These are phyloP conservation scores for Stagonosporopsis cucurbitacearum DNA, from an alignment of 2,329 filamentous ascomycete genomes.

Conservation along the genomic window DNA sequence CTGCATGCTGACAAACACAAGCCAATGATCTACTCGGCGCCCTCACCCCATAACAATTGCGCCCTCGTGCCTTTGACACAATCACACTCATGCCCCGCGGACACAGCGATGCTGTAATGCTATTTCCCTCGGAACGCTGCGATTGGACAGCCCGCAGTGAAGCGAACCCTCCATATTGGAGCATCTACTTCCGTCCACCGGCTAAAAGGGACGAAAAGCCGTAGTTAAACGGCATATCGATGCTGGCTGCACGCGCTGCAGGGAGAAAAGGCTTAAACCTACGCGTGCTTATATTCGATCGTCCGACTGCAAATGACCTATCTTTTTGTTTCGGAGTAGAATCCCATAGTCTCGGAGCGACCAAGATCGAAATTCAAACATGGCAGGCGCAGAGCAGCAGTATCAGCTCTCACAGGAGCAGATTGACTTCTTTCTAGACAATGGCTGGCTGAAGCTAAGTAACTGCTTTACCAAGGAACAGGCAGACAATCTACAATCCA, in stretches of 20 bases:
- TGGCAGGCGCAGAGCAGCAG: slow-evolving; percentile 29
- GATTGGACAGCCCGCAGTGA: slow-evolving; percentile 6
- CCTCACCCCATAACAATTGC: neutral
- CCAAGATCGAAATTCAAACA: neutral
- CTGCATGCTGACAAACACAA: slow-evolving; percentile 5
- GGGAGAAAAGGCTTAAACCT: neutral
- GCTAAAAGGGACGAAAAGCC: slow-evolving; percentile 17
- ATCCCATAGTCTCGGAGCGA: neutral
- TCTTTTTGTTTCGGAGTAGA: neutral
- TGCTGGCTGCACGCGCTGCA: neutral
- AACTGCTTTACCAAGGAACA: slow-evolving; percentile 60
- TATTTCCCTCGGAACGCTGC: neutral
- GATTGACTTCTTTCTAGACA: slow-evolving; percentile 60
- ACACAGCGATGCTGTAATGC: neutral
- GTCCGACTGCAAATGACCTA: neutral
- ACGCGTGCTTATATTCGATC: neutral
- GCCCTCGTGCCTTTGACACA: slow-evolving; percentile 1
- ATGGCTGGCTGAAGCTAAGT: slow-evolving; percentile 63
- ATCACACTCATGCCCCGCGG: neutral
- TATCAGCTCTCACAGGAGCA: slow-evolving; percentile 54
- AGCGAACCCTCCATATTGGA: slow-evolving; percentile 1
- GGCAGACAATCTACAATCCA: slow-evolving; percentile 56
- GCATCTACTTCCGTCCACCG: slow-evolving; percentile 6
- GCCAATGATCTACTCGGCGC: neutral
- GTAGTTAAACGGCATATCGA: slow-evolving; percentile 9